A percentile compares a stretch with the other conserved stretches of the same genome.
phyloP scores from a whole-genome alignment of 805 yeast genomes.

The Wickerhamiella galacta region DNA sequence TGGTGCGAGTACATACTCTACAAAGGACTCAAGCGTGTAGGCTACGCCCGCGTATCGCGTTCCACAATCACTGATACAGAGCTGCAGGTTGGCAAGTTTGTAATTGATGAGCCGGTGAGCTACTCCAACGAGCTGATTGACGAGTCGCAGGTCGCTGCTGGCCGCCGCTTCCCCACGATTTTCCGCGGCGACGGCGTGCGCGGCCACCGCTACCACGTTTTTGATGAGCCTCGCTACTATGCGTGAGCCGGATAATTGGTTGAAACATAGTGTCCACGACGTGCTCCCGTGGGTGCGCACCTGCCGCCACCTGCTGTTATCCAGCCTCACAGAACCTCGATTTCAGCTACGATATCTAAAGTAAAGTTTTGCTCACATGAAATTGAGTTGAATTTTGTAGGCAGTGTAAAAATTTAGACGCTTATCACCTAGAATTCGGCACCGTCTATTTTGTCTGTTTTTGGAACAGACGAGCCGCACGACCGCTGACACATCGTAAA shows the following conservation, averaged over 20 bases:
- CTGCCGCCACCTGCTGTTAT: too few relatives aligned
- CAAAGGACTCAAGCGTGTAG: constrained; percentile 71
- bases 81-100: constrained; percentile 86
- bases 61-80: constrained; percentile 94
- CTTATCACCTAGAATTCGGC: too few relatives aligned
- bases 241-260: constrained; percentile 7
- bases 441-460: too few relatives aligned
- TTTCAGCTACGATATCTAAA: too few relatives aligned
- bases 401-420: too few relatives aligned
- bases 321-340: too few relatives aligned
- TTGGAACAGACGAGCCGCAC: too few relatives aligned
- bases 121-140: constrained; percentile 41
- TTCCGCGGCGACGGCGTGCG: constrained; percentile 86
- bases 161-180: constrained; percentile 55
- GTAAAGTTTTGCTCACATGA: too few relatives aligned
- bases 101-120: constrained; percentile 30
- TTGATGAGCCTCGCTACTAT: constrained; percentile 79
- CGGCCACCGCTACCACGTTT: constrained; percentile 87
- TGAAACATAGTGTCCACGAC: too few relatives aligned
- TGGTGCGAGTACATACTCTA: constrained; percentile 96
- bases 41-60: constrained; percentile 86
- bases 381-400: too few relatives aligned
- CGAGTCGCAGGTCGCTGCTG: constrained; percentile 41
- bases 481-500: too few relatives aligned
- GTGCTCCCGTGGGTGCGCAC: too few relatives aligned